These are phyloP conservation scores for Cephaloascus fragrans DNA, from an alignment of 805 yeast species.

Conservation along the genomic window DNA sequence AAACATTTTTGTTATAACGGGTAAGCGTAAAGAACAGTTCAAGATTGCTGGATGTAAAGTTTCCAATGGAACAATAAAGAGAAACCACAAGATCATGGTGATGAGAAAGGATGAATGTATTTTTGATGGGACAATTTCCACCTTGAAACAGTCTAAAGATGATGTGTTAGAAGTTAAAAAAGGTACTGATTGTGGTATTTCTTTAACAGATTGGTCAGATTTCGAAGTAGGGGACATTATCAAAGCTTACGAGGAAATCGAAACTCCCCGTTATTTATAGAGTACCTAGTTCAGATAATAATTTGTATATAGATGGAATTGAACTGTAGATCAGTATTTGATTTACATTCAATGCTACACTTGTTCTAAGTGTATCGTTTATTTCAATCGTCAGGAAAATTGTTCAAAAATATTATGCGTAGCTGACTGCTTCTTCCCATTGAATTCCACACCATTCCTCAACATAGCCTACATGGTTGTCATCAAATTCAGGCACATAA, in stretches of 20 bases:
- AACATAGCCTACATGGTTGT: constrained; percentile 63
- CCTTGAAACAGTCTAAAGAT: constrained; percentile 75
- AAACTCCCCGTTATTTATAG: constrained; percentile 25
- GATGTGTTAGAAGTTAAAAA: constrained; percentile 69
- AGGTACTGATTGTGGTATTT: constrained; percentile 86
- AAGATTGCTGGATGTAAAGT: constrained; percentile 88
- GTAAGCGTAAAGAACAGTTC: constrained; percentile 39
- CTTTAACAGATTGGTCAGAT: constrained; percentile 57
- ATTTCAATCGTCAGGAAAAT: no score
- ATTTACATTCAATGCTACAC: no score
- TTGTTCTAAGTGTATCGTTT: no score
- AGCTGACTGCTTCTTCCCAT: constrained; percentile 45
- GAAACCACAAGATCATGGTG: constrained; percentile 50
- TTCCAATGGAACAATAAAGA: constrained; percentile 52
- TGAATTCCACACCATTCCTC: constrained; percentile 81
- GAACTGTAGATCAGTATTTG: no score
- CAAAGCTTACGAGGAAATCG: constrained; percentile 60
- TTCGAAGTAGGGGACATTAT: constrained; percentile 70
- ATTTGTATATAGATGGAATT: no score
- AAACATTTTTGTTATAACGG: constrained; percentile 61
- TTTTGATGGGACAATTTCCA: constrained; percentile 51
- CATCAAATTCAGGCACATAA: constrained; percentile 45
- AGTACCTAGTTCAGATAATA: no score
- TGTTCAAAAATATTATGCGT: no score
- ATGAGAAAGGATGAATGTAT: constrained; percentile 38